These are phyloP conservation scores for Cryptosporidium andersoni DNA, from an alignment of 169 alveolate genomes.

Conservation along the genomic window DNA sequence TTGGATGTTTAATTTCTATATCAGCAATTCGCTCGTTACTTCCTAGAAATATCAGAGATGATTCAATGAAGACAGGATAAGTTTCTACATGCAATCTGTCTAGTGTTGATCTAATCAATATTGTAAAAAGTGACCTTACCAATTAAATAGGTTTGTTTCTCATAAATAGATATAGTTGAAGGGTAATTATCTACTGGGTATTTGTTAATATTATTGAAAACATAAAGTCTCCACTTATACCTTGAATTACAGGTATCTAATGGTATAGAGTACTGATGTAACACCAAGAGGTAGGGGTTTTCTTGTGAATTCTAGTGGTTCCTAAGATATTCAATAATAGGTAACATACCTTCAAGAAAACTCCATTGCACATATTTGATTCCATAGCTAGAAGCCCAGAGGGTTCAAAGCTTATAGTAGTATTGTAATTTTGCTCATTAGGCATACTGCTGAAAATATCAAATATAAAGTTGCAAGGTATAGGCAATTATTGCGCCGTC, in stretches of 20 bases:
- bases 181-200: slow-evolving; percentile 8
- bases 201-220: slow-evolving; percentile 75
- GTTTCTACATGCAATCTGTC: background rate
- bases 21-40: slow-evolving; percentile 91
- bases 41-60: slow-evolving; percentile 81
- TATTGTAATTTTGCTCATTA: background rate
- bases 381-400: slow-evolving; percentile 87
- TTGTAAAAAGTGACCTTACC: slow-evolving; percentile 78
- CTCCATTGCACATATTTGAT: slow-evolving; percentile 79
- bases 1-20: slow-evolving; percentile 84
- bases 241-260: slow-evolving; percentile 81
- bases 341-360: slow-evolving; percentile 77
- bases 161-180: slow-evolving; percentile 9
- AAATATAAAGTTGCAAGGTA: background rate
- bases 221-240: slow-evolving; percentile 84
- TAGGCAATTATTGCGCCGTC: too few species aligned
- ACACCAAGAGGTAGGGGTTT: background rate
- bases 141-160: slow-evolving; percentile 81
- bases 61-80: background rate
- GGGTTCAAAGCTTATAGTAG: slow-evolving; percentile 81
- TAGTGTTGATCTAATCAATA: background rate
- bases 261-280: slow-evolving; percentile 81
- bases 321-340: too few species aligned
- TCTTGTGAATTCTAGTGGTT: background rate
- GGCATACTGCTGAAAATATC: background rate